Base-by-base conservation (phyloP, 495 filamentous ascomycete genomes). In the Penicillium turbatum region DNA sequence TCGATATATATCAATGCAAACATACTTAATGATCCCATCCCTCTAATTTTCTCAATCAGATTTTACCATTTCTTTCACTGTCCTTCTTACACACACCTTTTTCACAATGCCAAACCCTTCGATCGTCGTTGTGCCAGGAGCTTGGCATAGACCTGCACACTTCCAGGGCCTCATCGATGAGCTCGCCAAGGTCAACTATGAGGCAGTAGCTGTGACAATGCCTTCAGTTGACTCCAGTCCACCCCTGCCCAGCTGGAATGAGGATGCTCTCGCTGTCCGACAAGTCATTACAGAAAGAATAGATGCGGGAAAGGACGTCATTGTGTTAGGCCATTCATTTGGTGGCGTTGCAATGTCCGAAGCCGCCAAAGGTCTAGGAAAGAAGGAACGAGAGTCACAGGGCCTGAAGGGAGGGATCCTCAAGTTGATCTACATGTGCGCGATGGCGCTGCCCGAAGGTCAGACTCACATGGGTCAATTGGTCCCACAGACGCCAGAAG, bases 91-190 rank as follows among this genome's bases (percentile, higher is more conserved):
- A n/a, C n/a, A 34, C 12, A 34, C 10, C 4, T 34, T 34, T 34
- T 34, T 12, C 31, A 34, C 4, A 34, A 69, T 69, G 63, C 13
- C 61, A 12, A 59, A 57, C 17, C 62, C 66, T 16, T 63, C 56
- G 1, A 63, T 76, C 40, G 63, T 75, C 15, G 62, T 76, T 21
- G 57, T 75, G 26, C 71, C 72, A n/a, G 72, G 74, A 10, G 56
- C 72, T 8, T 77, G 74, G 72, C 74, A 77, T 39, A 54, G 65
- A 5, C 72, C 72, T 0, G 42, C 64, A 17, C 71, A 72, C 43
- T 76, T 72, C 56, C 57, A 65, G 3, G 40, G 52, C 15, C 66
- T 76, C 3, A 65, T 66, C 19, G 60, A 72, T 38, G 54, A 48
- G 10, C 62, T 77, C 15, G 54, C 43, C 5, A 51, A 54, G 11